phyloP scores from a whole-genome alignment of 2,329 filamentous ascomycete genomes.

The Basipetospora chlamydospora region DNA sequence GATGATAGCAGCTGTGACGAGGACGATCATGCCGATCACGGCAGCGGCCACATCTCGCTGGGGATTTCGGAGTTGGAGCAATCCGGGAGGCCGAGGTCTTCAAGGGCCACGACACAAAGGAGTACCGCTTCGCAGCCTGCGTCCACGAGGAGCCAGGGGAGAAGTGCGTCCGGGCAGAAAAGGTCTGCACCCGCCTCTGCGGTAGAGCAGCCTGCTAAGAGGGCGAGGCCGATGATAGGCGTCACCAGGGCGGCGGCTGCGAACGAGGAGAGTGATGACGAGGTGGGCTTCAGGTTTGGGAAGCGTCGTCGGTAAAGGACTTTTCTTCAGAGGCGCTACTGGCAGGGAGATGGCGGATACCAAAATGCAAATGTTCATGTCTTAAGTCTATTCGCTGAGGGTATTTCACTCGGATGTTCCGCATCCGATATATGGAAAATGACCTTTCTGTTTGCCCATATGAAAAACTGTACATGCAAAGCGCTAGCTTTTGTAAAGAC shows the following conservation, averaged over 20 bases:
- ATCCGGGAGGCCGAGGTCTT: conserved; percentile 6
- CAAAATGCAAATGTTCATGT: neutral
- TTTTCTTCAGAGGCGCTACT: conserved; percentile 12
- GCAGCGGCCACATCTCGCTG: conserved; percentile 7
- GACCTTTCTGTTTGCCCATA: no score
- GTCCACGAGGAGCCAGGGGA: neutral
- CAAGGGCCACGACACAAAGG: conserved; percentile 11
- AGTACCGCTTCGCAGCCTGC: conserved; percentile 9
- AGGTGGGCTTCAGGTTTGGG: conserved; percentile 40
- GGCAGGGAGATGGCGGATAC: neutral
- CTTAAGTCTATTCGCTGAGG: neutral
- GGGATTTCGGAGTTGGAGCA: conserved; percentile 12
- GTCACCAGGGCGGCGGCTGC: conserved; percentile 21
- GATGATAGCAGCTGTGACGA: conserved; percentile 23
- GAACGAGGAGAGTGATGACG: conserved; percentile 37
- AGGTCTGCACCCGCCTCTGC: conserved; percentile 17
- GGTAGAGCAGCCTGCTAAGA: conserved; percentile 17
- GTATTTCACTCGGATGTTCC: no score
- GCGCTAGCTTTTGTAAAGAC: no score
- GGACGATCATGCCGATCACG: conserved; percentile 5
- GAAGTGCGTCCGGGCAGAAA: conserved; percentile 14
- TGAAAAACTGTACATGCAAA: no score
- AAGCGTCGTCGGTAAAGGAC: no score
- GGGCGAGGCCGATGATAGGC: conserved; percentile 17
- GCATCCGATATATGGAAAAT: no score